phyloP scores from a whole-genome alignment of 2,329 filamentous ascomycete species.

The Exophiala alcalophila region DNA sequence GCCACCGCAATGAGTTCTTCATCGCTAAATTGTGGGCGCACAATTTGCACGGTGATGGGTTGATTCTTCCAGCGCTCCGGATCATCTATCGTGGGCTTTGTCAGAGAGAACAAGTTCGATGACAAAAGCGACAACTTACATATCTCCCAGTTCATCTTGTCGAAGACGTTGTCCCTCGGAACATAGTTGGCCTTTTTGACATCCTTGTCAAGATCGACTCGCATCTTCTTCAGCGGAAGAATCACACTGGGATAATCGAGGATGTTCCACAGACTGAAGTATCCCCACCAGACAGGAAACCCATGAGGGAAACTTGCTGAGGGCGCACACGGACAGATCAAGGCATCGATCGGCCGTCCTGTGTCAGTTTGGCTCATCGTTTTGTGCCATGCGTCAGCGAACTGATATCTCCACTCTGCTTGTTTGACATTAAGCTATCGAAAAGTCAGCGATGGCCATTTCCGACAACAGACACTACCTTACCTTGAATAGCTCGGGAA shows the following conservation, averaged over 20 bases:
- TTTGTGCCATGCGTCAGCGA: conserved; percentile 46
- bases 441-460: not conserved
- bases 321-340: conserved; percentile 21
- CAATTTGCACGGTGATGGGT: conserved; percentile 54
- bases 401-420: conserved; percentile 46
- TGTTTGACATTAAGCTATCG: conserved; percentile 33
- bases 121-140: conserved; percentile 33
- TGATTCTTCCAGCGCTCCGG: conserved; percentile 48
- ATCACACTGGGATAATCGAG: conserved; percentile 63
- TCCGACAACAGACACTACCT: not conserved
- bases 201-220: conserved; percentile 44
- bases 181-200: conserved; percentile 24
- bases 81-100: too few species aligned
- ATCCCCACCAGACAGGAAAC: conserved; percentile 59
- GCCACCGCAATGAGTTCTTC: conserved; percentile 45
- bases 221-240: conserved; percentile 53
- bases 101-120: not conserved
- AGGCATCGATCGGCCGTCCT: conserved; percentile 32
- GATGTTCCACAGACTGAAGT: conserved; percentile 66
- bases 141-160: conserved; percentile 46
- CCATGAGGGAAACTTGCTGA: conserved; percentile 46
- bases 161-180: conserved; percentile 33
- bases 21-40: conserved; percentile 52
- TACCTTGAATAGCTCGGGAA: conserved; percentile 36
- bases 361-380: conserved; percentile 37